Evolutionary conservation across 1,139 yeast genomes (phyloP), one percentile per base, ranked within the genome.

Genomic region (Geotrichum fermentans): DNA sequence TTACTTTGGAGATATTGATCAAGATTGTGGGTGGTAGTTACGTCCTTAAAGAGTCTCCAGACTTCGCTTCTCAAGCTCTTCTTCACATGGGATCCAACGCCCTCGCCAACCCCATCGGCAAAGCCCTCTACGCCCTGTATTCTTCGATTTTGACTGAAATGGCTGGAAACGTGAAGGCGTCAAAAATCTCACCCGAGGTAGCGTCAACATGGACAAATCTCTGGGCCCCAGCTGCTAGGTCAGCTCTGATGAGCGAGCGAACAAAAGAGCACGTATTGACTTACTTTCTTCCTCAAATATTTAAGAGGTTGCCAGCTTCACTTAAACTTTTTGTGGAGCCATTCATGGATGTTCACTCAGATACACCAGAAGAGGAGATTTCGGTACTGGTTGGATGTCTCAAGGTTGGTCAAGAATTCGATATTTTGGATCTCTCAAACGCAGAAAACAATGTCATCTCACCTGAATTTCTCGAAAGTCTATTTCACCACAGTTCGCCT

Each of bases 91-190:
- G 72, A 55, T 73, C 81, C 1, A 80, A 78, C 56, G 76, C 86
- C 0, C 63, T 86, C 48, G 83, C 94, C 0, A 83, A 80, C 55
- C 75, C 83, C 0, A 75, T 83, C 14, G 83, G 87, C 24, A 84
- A 82, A 60, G 74, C 85, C 14, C 57, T 87, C 0, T 71, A 72
- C 14, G 64, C 79, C 0, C 57, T 84, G 1, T 69, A 56, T 32
- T 49, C 52, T 14, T 52, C 59, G 4, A 52, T 61, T 11, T 45
- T 58, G 38, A 47, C 71, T 48, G 63, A 68, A 26, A 70, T 70
- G 47, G 54, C 68, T 6, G 71, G 68, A 49, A 52, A 51, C 10
- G 55, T 54, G 46, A 59, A 58, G 32, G 57, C 21, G 3, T 33
- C 47, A 7, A 40, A 54, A 10, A 37, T 52, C 45, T 16, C 53